Conservation (phyloP, 129 eudicot species). For the Smallanthus sonchifolius region DNA sequence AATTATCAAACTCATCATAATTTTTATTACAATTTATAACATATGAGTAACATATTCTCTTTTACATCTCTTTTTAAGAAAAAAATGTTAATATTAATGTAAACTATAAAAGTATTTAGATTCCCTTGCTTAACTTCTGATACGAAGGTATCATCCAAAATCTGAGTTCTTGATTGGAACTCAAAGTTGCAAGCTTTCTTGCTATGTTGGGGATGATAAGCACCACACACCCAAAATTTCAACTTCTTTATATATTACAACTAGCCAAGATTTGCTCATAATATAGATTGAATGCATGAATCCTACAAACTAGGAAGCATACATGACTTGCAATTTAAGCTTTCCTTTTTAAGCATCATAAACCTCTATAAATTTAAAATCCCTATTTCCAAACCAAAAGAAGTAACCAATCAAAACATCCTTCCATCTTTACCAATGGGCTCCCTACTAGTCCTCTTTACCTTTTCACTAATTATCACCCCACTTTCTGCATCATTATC, state of each 20-base stretch:
- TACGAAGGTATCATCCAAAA: constrained; percentile 14
- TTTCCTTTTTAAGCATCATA: constrained; percentile 21
- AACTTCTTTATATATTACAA: constrained; percentile 3
- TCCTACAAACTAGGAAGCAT: constrained; percentile 25
- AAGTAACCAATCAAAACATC: background rate
- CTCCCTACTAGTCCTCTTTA: constrained; percentile 11
- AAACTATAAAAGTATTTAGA: background rate
- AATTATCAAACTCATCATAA: no score
- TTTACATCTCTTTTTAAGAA: no score
- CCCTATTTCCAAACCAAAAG: background rate
- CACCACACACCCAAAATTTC: constrained; percentile 23
- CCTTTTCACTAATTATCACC: background rate
- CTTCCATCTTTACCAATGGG: constrained; percentile 19
- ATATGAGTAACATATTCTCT: no score
- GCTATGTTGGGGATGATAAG: constrained; percentile 16
- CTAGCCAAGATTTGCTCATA: constrained; percentile 20
- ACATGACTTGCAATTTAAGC: constrained; percentile 26
- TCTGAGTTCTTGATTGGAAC: constrained; percentile 35
- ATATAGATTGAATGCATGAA: no score
- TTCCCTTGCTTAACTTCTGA: constrained; percentile 11
- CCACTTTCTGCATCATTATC: constrained; percentile 8
- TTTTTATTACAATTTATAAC: no score
- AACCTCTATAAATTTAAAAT: constrained; percentile 23
- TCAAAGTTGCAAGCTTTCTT: constrained; percentile 33
- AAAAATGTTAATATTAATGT: no score